Base-by-base conservation (phyloP, 495 filamentous ascomycete genomes). In the Penicillium daleae region DNA sequence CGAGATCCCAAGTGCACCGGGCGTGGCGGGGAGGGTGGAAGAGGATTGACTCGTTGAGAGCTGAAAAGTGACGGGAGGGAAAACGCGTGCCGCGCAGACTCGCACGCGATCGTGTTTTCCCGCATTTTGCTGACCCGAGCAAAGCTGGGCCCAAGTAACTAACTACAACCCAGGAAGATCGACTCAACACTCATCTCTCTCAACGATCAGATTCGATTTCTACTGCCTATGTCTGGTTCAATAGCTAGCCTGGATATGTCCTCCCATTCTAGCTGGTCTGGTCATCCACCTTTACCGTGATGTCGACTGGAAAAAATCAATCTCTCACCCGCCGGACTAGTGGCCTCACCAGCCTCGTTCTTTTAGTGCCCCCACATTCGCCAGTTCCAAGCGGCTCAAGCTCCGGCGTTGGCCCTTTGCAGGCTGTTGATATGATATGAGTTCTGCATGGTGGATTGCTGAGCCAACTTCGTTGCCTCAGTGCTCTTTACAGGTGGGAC, bases 21-120 rank as follows among this genome's bases (percentile, higher is more conserved):
- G 40, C 13, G 42, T 37, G 40, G n/a, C n/a, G 17, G 39, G 13
- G 42, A 46, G 42, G 42, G 19, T n/a, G n/a, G 42, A 46, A 46
- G 42, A 50, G 21, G 46, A n/a, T n/a, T n/a, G n/a, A n/a, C n/a
- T n/a, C n/a, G n/a, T 50, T 15, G 24, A 29, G 24, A 26, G 29
- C 21, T 37, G 35, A 27, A 33, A 31, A 33, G 46, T 61, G 37
- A 53, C 24, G 42, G 27, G 58, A 31, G 27, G 58, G 27, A 57
- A 55, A 60, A 67, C 60, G 60, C 63, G 63, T 65, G 42, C 63
- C 63, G 52, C 63, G 63, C 57, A 40, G 56, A 31, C 40, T 59
- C 59, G 46, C 46, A 65, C 57, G 63, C 58, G 63, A 44, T 56
- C 63, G 63, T 54, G 63, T 64, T 39, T 52, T 40, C 39, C 51